Base-by-base conservation (phyloP, 2,329 filamentous ascomycete species). In the Talaromyces verruculosus region DNA sequence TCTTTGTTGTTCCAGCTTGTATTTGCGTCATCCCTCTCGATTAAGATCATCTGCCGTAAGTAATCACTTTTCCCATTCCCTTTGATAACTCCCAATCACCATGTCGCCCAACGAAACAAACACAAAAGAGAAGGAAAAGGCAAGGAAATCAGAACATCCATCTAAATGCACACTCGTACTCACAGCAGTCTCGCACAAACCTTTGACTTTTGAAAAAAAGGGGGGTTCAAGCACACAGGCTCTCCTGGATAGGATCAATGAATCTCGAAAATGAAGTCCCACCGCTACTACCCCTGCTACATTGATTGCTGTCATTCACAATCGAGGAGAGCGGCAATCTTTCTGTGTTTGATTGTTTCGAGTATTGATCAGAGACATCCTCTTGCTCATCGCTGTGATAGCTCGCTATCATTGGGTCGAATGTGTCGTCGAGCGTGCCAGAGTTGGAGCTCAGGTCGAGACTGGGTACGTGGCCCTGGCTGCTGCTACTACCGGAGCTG, bases 181-280 rank as follows among this genome's bases (percentile, higher is more conserved):
- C 57, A 11, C 13, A 28, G 6, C 35, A 41, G n/a, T 30, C 33
- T 43, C 13, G 15, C 55, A 25, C 19, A 5, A n/a, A 15, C 10
- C 19, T n/a, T 28, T 3, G 22, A 17, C 19, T 43, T 13, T 6
- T 10, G 6, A n/a, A 8, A 39, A 19, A 22, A 10, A 4, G 25
- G 3, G 2, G 3, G 33, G n/a, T 41, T 67, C 72, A 78, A 67
- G 74, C 72, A 69, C 78, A 78, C 19, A 79, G 67, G 63, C 76
- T 73, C 55, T 70, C 75, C 39, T 74, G 72, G 45, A 75, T 71
- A 7, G 74, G 68, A 64, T 77, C 74, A 64, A 60, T 60, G 19
- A 77, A 76, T 49, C 78, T 75, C 61, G 69, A 67, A 67, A 79
- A 79, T 11, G 70, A 61, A 33, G 64, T 65, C 15, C 71, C 71